Evolutionary conservation across 495 filamentous ascomycete species (phyloP).

Genomic region (Xylaria nigripes): DNA sequence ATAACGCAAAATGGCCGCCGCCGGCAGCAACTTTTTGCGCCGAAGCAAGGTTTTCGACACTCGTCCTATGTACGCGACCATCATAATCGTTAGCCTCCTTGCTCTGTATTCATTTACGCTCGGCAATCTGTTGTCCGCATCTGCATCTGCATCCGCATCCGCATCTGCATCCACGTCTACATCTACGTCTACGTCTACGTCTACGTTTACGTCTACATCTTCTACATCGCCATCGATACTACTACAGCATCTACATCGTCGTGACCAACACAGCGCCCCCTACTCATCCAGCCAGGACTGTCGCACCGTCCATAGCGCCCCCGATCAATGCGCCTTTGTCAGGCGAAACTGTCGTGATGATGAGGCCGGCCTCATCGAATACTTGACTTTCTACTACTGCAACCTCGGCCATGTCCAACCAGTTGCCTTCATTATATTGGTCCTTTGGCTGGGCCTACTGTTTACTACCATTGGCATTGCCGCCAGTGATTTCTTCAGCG

Average conservation of each 20-base stretch:
- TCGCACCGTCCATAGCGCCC: conserved; percentile 64
- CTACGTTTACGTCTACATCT: no score
- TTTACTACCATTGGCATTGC: conserved; percentile 99
- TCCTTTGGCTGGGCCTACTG: conserved; percentile 78
- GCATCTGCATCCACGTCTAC: not conserved
- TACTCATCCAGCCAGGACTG: conserved; percentile 48
- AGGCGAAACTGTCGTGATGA: conserved; percentile 75
- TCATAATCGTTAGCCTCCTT: conserved; percentile 31
- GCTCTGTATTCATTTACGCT: conserved; percentile 27
- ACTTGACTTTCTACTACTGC: conserved; percentile 91
- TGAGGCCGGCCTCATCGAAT: conserved; percentile 81
- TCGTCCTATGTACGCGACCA: conserved; percentile 32
- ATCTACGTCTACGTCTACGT: not conserved
- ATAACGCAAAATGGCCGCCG: conserved; percentile 1
- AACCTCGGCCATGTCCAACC: conserved; percentile 57
- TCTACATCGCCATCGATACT: not conserved
- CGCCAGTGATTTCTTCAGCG: conserved; percentile 94
- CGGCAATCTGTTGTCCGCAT: conserved; percentile 2
- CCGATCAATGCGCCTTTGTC: conserved; percentile 83
- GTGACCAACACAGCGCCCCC: not conserved
- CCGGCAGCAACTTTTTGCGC: not conserved
- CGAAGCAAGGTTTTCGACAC: conserved; percentile 19
- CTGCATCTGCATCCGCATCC: not conserved
- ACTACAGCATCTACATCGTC: not conserved
- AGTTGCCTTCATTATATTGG: conserved; percentile 67